A percentile compares a stretch with the other conserved stretches of the same genome.
These are phyloP conservation scores for Carallia pectinifolia DNA, from an alignment of 345 rosid genomes.

Conservation along the genomic window DNA sequence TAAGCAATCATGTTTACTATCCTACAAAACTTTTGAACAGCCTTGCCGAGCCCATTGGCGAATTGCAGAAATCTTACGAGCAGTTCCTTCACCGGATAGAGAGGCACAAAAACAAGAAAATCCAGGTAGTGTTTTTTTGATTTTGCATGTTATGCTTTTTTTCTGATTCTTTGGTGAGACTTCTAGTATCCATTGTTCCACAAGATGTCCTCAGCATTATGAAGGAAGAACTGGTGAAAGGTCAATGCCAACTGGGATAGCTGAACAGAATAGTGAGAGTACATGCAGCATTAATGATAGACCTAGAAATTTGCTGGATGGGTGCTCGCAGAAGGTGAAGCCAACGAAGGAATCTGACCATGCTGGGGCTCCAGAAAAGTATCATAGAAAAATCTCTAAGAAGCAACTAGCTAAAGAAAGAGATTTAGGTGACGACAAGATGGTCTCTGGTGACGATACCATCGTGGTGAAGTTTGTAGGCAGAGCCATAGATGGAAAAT, in stretches of 20 bases:
- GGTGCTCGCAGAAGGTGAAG: conserved; percentile 22
- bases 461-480: conserved; percentile 61
- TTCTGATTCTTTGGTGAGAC: not conserved
- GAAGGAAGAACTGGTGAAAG: conserved; percentile 37
- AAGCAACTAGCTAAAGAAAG: conserved; percentile 24
- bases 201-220: conserved; percentile 34
- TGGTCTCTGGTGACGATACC: conserved; percentile 40
- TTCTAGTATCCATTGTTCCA: conserved; percentile 17
- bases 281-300: conserved; percentile 15
- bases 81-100: conserved; percentile 75
- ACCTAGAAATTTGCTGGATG: conserved; percentile 7
- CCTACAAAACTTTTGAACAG: conserved; percentile 34
- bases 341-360: conserved; percentile 25
- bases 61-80: conserved; percentile 77
- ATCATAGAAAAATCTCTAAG: conserved; percentile 11
- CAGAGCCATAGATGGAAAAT: conserved; percentile 65
- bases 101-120: conserved; percentile 61
- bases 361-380: conserved; percentile 3
- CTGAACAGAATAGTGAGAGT: conserved; percentile 31
- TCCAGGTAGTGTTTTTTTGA: conserved; percentile 43
- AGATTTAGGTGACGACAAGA: conserved; percentile 27
- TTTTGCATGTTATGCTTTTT: conserved; percentile 11
- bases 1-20: conserved; percentile 4
- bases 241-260: conserved; percentile 28
- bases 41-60: conserved; percentile 83